These are phyloP conservation scores for Calamus simplicifolius DNA, from an alignment of 176 grass and related monocot species.

Conservation along the genomic window DNA sequence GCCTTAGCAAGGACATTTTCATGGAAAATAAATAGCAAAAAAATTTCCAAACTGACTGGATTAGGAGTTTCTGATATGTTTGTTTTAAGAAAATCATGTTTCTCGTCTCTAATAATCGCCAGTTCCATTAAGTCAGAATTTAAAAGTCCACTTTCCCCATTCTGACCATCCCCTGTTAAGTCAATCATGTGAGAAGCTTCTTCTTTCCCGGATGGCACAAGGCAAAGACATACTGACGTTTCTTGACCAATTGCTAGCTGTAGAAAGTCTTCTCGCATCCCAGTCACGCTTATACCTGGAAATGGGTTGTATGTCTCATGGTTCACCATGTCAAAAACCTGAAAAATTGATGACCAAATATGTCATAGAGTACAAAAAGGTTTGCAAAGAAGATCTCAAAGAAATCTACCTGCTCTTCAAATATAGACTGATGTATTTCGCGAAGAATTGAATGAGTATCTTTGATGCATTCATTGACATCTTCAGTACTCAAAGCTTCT, in stretches of 20 bases:
- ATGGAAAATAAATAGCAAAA: constrained; percentile 74
- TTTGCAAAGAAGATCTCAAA: constrained; percentile 1
- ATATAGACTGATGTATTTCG: constrained; percentile 63
- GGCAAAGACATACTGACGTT: constrained; percentile 61
- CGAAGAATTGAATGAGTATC: constrained; percentile 63
- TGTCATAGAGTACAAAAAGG: constrained; percentile 14
- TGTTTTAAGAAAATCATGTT: constrained; percentile 23
- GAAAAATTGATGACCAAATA: constrained; percentile 15
- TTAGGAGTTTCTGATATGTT: constrained; percentile 33
- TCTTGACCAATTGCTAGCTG: constrained; percentile 86
- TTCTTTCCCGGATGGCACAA: constrained; percentile 38
- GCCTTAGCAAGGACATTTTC: constrained; percentile 42
- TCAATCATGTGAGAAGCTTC: constrained; percentile 28
- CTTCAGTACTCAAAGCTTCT: constrained; percentile 35
- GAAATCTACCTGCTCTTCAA: constrained; percentile 64
- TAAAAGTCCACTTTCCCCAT: constrained; percentile 15
- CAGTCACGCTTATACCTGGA: constrained; percentile 77
- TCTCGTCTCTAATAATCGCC: constrained; percentile 32
- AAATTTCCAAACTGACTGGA: constrained; percentile 60
- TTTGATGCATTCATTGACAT: constrained; percentile 52
- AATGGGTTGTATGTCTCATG: constrained; percentile 53
- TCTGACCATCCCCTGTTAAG: constrained; percentile 19
- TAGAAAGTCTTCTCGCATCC: constrained; percentile 84
- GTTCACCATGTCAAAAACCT: constrained; percentile 94
- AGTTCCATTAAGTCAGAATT: constrained; percentile 31